Evolutionary conservation across 2,329 filamentous ascomycete genomes (phyloP).

Genomic region (Neopestalotiopsis rosae): DNA sequence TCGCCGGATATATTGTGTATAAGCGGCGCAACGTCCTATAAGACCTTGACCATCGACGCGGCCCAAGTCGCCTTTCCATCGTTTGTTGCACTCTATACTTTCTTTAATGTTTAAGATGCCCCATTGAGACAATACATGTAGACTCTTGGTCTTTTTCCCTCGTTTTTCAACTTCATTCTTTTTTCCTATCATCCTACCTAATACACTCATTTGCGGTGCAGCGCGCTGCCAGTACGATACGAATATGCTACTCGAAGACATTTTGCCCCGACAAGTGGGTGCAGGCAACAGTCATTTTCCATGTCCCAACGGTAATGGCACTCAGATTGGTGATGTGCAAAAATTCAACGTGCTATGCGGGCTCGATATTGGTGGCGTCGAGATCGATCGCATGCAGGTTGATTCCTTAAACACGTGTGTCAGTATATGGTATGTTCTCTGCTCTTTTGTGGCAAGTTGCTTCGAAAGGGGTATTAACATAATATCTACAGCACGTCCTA

Average conservation of each 20-base stretch:
- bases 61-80: background rate
- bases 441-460: background rate
- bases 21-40: background rate
- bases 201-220: background rate
- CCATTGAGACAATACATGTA: background rate
- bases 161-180: background rate
- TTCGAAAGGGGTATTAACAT: background rate
- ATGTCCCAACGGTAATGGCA: constrained; percentile 27
- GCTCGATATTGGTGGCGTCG: constrained; percentile 22
- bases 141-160: background rate
- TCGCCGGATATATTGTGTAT: background rate
- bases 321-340: constrained; percentile 24
- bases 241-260: background rate
- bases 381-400: constrained; percentile 22
- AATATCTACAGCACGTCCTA: background rate
- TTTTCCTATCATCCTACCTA: background rate
- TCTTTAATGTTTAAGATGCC: background rate
- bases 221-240: background rate
- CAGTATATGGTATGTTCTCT: constrained; percentile 21
- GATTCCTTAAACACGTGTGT: constrained; percentile 24
- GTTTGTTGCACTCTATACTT: background rate
- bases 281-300: constrained; percentile 18
- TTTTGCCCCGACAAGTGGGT: background rate
- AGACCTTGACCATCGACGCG: background rate
- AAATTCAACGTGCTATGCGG: constrained; percentile 25